Conservation (phyloP, 139 green algal species). For the Micractinium sp. region DNA sequence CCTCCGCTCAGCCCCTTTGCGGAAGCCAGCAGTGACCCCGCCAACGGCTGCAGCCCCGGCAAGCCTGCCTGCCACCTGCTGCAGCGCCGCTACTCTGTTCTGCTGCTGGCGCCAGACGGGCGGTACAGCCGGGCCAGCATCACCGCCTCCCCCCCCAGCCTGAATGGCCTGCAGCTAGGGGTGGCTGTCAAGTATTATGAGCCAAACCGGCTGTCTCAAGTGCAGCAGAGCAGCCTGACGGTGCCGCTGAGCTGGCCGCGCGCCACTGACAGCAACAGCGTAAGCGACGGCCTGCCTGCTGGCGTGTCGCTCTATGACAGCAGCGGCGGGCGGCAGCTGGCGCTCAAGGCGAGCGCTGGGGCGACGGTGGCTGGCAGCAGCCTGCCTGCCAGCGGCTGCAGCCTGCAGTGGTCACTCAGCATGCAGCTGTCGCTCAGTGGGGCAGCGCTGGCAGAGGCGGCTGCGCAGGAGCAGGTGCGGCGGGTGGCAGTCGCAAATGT, state of each 20-base stretch:
- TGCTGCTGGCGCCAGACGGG: conserved; percentile 13
- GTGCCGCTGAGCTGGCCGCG: conserved; percentile 3
- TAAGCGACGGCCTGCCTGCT: neutral
- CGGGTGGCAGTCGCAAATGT: neutral
- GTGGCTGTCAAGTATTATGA: conserved; percentile 22
- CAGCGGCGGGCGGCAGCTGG: neutral
- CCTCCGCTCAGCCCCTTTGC: neutral
- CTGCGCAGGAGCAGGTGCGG: neutral
- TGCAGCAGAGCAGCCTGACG: neutral
- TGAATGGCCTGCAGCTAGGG: neutral
- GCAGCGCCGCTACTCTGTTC: neutral
- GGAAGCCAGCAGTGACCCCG: neutral
- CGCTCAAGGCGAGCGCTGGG: neutral
- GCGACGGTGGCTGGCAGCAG: neutral
- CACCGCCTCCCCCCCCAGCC: neutral
- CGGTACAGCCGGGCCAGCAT: neutral
- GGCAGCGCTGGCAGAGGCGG: neutral
- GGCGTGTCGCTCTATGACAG: neutral
- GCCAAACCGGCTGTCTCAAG: neutral
- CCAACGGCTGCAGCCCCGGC: neutral
- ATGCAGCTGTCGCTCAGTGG: neutral
- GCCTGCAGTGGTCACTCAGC: conserved; percentile 7
- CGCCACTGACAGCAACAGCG: neutral
- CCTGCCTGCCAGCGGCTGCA: neutral
- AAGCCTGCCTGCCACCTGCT: neutral